Evolutionary conservation across 2,329 filamentous ascomycete genomes (phyloP).

Genomic region (Pyrenochaeta sp.): DNA sequence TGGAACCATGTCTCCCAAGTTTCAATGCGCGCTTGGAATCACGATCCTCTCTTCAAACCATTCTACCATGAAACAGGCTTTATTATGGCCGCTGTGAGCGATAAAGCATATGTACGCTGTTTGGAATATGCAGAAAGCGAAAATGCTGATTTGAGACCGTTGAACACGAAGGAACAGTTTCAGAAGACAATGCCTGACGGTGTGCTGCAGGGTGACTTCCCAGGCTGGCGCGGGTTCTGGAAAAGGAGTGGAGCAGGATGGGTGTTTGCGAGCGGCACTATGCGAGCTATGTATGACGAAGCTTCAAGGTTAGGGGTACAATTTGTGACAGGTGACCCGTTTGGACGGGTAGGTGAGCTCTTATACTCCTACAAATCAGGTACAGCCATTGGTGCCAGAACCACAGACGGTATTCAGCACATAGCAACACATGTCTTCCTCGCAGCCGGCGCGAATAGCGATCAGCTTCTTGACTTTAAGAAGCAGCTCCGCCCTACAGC

Average conservation of each 20-base stretch:
- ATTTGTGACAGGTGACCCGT: constrained; percentile 54
- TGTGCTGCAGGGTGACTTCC: constrained; percentile 60
- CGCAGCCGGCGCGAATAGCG: constrained; percentile 59
- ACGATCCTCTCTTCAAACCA: constrained; percentile 53
- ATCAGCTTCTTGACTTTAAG: constrained; percentile 59
- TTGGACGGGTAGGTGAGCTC: constrained; percentile 52
- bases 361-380: constrained; percentile 41
- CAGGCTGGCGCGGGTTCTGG: constrained; percentile 61
- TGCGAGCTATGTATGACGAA: constrained; percentile 57
- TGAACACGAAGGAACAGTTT: constrained; percentile 58
- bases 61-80: constrained; percentile 60
- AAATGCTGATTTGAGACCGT: constrained; percentile 35
- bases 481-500: constrained; percentile 63
- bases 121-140: constrained; percentile 49
- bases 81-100: constrained; percentile 56
- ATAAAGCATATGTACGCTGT: constrained; percentile 48
- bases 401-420: constrained; percentile 53
- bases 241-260: constrained; percentile 59
- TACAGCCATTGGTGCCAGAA: constrained; percentile 54
- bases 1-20: constrained; percentile 45
- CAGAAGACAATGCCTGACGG: constrained; percentile 61
- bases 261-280: constrained; percentile 62
- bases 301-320: constrained; percentile 57
- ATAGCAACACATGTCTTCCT: constrained; percentile 58
- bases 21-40: constrained; percentile 54